A percentile compares a stretch with the other conserved stretches of the same genome.
Evolutionary conservation across 371 early-diverging fungal species (phyloP).

Genomic region (Apophysomyces ossiformis): DNA sequence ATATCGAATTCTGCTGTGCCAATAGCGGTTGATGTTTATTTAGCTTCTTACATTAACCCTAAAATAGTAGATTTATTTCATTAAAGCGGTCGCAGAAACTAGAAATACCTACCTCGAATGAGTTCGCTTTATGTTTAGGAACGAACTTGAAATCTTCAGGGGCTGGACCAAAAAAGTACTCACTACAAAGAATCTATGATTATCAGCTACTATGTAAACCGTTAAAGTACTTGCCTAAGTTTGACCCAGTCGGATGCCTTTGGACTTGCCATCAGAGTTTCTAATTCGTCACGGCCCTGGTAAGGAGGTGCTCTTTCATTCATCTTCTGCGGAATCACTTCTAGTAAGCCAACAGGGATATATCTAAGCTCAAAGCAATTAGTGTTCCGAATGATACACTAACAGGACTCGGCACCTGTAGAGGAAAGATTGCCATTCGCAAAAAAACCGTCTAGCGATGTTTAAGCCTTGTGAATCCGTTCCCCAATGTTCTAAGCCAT

Average conservation of each 20-base stretch:
- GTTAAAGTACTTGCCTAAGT: slow-evolving; percentile 46
- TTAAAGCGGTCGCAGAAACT: not conserved
- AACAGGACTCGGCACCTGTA: slow-evolving; percentile 59
- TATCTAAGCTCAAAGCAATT: slow-evolving; percentile 42
- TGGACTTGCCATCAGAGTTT: slow-evolving; percentile 91
- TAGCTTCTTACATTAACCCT: slow-evolving; percentile 12
- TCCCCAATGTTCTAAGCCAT: slow-evolving; percentile 96
- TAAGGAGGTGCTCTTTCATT: slow-evolving; percentile 92
- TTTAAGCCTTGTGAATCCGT: slow-evolving; percentile 84
- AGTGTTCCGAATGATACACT: slow-evolving; percentile 21
- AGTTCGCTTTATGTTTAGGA: slow-evolving; percentile 93
- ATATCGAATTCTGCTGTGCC: slow-evolving; percentile 79
- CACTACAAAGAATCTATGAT: slow-evolving; percentile 43
- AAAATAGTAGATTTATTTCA: not conserved
- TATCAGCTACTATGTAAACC: not conserved
- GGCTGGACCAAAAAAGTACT: slow-evolving; percentile 83
- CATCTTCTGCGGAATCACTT: slow-evolving; percentile 88
- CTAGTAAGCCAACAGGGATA: slow-evolving; percentile 92
- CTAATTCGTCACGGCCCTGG: slow-evolving; percentile 88
- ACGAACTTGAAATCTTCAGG: slow-evolving; percentile 87
- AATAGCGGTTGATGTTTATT: slow-evolving; percentile 9
- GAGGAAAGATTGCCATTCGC: slow-evolving; percentile 93
- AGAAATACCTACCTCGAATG: slow-evolving; percentile 61
- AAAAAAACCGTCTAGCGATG: slow-evolving; percentile 84
- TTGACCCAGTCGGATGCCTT: slow-evolving; percentile 91